phyloP scores from a whole-genome alignment of 768 basidiomycete genomes.

The Hericium coralloides region DNA sequence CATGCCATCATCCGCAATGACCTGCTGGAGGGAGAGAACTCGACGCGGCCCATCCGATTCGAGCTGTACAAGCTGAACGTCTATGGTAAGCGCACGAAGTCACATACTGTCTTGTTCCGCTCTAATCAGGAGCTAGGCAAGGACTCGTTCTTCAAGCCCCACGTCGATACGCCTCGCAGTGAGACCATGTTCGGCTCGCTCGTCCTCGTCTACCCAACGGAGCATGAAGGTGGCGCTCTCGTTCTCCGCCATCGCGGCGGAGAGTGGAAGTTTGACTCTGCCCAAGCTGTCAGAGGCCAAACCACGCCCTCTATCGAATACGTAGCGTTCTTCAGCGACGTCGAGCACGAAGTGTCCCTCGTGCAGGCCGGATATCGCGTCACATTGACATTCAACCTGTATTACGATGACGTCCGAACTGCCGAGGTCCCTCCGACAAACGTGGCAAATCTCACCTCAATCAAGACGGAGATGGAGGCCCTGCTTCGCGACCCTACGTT shows the following conservation, averaged over 20 bases:
- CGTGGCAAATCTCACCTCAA: not conserved
- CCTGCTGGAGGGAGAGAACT: slow-evolving; percentile 15
- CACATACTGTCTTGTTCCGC: not conserved
- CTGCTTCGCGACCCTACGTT: slow-evolving; percentile 1
- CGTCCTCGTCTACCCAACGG: slow-evolving; percentile 38
- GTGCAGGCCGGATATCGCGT: slow-evolving; percentile 33
- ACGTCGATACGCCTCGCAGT: slow-evolving; percentile 19
- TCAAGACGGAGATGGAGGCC: not conserved
- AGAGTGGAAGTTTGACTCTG: not conserved
- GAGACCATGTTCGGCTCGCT: slow-evolving; percentile 28
- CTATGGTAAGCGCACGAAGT: slow-evolving; percentile 12
- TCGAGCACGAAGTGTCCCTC: slow-evolving; percentile 35
- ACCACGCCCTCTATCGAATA: slow-evolving; percentile 21
- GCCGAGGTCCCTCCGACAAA: not conserved
- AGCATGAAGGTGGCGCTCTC: slow-evolving; percentile 23
- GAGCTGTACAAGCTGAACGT: slow-evolving; percentile 23
- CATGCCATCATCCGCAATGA: slow-evolving; percentile 16
- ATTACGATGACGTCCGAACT: slow-evolving; percentile 5
- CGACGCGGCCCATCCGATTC: slow-evolving; percentile 7
- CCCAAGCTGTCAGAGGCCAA: slow-evolving; percentile 8
- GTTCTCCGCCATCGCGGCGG: not conserved
- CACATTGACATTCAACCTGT: slow-evolving; percentile 36
- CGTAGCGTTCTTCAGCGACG: slow-evolving; percentile 34
- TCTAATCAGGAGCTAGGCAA: not conserved
- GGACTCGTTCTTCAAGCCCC: slow-evolving; percentile 18